phyloP scores from a whole-genome alignment of 352 stramenopile species.

The Phytophthora syringae region DNA sequence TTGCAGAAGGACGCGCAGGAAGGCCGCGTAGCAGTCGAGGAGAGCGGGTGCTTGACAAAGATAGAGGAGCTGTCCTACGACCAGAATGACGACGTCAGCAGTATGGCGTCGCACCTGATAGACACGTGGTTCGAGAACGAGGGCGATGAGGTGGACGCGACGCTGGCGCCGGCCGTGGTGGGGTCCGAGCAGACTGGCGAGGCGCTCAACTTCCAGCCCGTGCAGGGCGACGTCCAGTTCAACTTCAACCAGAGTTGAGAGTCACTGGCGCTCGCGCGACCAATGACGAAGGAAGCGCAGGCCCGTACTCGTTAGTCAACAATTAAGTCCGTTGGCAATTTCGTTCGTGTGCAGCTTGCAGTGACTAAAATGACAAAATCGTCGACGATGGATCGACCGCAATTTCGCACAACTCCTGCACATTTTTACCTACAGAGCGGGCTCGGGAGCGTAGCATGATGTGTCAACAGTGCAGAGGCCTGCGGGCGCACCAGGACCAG shows the following conservation, averaged over 20 bases:
- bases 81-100: conserved; percentile 81
- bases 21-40: conserved; percentile 73
- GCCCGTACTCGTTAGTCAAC: conserved; percentile 1
- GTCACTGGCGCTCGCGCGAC: not conserved
- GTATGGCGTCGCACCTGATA: conserved; percentile 76
- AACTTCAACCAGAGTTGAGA: conserved; percentile 64
- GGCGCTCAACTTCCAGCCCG: conserved; percentile 75
- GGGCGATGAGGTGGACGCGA: conserved; percentile 50
- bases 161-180: conserved; percentile 61
- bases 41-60: conserved; percentile 77
- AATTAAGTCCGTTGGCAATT: conserved; percentile 14
- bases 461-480: conserved; percentile 23
- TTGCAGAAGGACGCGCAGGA: conserved; percentile 70
- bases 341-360: conserved; percentile 17
- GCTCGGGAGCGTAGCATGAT: conserved; percentile 26
- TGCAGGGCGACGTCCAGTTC: conserved; percentile 71
- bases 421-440: too few species aligned
- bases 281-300: conserved; percentile 17
- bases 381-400: too few species aligned
- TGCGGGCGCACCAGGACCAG: conserved; percentile 3
- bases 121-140: conserved; percentile 83
- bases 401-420: too few species aligned
- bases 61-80: conserved; percentile 88
- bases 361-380: too few species aligned
- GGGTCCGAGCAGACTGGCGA: conserved; percentile 40